phyloP scores from a whole-genome alignment of 129 eudicot species.

The Flaveria robusta region DNA sequence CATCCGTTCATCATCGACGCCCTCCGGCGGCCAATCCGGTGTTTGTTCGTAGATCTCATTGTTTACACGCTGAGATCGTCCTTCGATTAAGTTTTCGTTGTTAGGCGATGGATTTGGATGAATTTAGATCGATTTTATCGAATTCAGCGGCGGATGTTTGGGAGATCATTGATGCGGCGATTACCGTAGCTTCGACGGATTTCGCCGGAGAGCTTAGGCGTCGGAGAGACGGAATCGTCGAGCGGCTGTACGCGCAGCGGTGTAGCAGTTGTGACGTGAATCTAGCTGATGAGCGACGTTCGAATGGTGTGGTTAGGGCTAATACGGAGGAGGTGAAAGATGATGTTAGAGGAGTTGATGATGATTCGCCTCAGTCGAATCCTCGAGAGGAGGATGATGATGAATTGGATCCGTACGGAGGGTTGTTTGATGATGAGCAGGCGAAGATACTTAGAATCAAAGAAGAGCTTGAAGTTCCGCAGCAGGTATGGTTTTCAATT shows the following conservation, averaged over 20 bases:
- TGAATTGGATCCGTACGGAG: conserved; percentile 61
- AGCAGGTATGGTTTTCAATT: conserved; percentile 46
- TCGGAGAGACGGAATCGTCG: conserved; percentile 62
- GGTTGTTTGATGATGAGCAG: conserved; percentile 75
- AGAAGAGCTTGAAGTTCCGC: conserved; percentile 78
- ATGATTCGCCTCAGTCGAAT: conserved; percentile 39
- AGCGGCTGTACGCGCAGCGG: conserved; percentile 44
- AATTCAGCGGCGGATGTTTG: conserved; percentile 60
- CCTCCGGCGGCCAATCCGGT: conserved; percentile 17
- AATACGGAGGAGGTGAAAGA: conserved; percentile 10
- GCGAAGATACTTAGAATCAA: conserved; percentile 54
- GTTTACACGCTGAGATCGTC: neutral
- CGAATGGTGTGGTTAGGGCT: neutral
- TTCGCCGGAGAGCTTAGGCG: conserved; percentile 53
- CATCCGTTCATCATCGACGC: conserved; percentile 5
- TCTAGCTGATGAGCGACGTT: too few species aligned
- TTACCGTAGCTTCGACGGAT: conserved; percentile 60
- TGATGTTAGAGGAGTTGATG: conserved; percentile 35
- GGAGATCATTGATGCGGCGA: conserved; percentile 71
- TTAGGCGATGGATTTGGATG: conserved; percentile 62
- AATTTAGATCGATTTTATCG: conserved; percentile 54
- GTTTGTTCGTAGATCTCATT: conserved; percentile 1
- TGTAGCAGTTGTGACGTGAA: conserved; percentile 48
- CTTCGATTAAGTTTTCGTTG: neutral
- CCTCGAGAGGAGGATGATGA: conserved; percentile 54